Percentiles rank a stretch among this genome's conserved stretches.
Evolutionary conservation across 2,329 filamentous ascomycete species (phyloP).

Genomic region (Stemphylium vesicarium): DNA sequence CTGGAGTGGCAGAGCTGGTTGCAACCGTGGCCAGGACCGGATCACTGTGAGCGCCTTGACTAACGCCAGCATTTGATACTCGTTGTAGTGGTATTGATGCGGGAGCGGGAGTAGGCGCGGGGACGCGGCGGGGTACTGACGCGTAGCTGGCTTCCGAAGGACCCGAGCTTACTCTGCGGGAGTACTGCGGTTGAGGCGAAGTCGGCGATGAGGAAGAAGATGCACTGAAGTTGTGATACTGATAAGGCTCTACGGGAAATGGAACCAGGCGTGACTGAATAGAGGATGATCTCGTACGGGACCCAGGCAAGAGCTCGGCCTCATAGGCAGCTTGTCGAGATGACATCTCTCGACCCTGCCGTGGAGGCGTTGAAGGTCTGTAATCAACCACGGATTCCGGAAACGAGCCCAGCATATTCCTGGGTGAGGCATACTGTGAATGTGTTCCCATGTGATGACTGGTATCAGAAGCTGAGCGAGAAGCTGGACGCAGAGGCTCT

Average conservation of each 20-base stretch:
- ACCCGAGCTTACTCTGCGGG: slow-evolving; percentile 35
- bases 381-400: slow-evolving; percentile 45
- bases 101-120: slow-evolving; percentile 36
- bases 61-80: slow-evolving; percentile 15
- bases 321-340: slow-evolving; percentile 24
- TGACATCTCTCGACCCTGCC: slow-evolving; percentile 23
- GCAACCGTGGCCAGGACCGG: slow-evolving; percentile 20
- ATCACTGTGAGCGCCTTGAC: slow-evolving; percentile 33
- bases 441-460: slow-evolving; percentile 30
- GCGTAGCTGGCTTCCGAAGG: slow-evolving; percentile 34
- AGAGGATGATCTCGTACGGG: slow-evolving; percentile 29
- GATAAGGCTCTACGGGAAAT: slow-evolving; percentile 42
- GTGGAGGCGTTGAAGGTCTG: slow-evolving; percentile 28
- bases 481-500: slow-evolving; percentile 50
- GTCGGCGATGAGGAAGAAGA: slow-evolving; percentile 30
- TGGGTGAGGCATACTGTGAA: slow-evolving; percentile 37
- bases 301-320: slow-evolving; percentile 18
- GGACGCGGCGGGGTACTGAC: slow-evolving; percentile 46
- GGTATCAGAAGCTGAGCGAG: slow-evolving; percentile 50
- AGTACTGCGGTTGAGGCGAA: slow-evolving; percentile 36
- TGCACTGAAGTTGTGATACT: slow-evolving; percentile 42
- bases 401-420: slow-evolving; percentile 48
- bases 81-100: slow-evolving; percentile 17
- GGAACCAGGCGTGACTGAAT: slow-evolving; percentile 34
- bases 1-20: slow-evolving; percentile 15